Conservation (phyloP, 108 stramenopile species). For the Discostella stelligeroides region DNA sequence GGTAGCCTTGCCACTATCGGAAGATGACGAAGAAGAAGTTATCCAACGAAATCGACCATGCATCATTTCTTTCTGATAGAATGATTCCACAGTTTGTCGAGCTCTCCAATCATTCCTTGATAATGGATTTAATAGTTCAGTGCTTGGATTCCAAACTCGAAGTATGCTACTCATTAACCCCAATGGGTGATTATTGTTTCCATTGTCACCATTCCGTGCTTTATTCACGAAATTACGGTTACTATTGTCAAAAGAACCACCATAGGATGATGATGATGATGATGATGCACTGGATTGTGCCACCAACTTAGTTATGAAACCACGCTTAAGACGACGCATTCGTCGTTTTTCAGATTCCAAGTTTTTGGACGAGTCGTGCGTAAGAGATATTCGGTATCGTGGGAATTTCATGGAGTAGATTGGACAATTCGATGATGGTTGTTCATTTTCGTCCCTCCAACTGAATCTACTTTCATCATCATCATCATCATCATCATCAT, state of each 20-base stretch:
- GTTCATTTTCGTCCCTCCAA: background rate
- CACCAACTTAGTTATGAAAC: constrained; percentile 24
- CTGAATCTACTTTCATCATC: background rate
- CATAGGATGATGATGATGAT: background rate
- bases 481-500: background rate
- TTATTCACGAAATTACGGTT: background rate
- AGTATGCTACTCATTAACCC: constrained; percentile 8
- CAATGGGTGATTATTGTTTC: constrained; percentile 36
- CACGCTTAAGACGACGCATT: constrained; percentile 22
- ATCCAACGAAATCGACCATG: constrained; percentile 13
- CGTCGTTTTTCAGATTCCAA: constrained; percentile 19
- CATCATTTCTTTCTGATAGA: constrained; percentile 5
- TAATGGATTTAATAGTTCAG: too few species aligned
- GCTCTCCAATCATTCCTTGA: too few species aligned
- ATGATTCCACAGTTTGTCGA: constrained; percentile 1
- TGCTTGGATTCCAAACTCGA: too few species aligned
- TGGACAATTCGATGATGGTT: constrained; percentile 18
- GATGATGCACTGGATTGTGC: too few species aligned
- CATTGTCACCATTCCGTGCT: constrained; percentile 11
- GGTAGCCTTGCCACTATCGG: background rate
- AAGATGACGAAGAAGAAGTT: constrained; percentile 1
- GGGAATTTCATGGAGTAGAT: constrained; percentile 61
- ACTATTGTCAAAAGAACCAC: background rate
- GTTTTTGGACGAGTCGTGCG: constrained; percentile 2
- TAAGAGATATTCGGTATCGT: constrained; percentile 57